These are phyloP conservation scores for Plasmodium gaboni DNA, from an alignment of 169 alveolate genomes.

Conservation along the genomic window DNA sequence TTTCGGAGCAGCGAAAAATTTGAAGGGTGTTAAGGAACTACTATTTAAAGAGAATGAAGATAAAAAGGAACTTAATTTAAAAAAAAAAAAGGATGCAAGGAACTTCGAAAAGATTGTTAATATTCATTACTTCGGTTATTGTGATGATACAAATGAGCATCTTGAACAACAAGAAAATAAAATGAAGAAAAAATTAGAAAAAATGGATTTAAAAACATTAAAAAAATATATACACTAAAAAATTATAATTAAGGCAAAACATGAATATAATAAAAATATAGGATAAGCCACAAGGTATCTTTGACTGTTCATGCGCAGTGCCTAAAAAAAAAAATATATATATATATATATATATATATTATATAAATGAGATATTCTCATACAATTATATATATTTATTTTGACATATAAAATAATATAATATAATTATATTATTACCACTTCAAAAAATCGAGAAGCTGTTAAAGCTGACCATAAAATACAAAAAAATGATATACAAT, in stretches of 20 bases:
- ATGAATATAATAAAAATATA: slow-evolving; percentile 85
- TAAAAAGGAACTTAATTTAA: slow-evolving; percentile 28
- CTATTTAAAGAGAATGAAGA: slow-evolving; percentile 87
- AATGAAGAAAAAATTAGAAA: slow-evolving; percentile 49
- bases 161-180: slow-evolving; percentile 37
- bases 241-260: slow-evolving; percentile 85
- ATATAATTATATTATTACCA: slow-evolving; percentile 17
- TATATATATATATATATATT: neutral
- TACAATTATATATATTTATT: neutral
- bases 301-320: slow-evolving; percentile 85
- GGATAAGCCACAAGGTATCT: slow-evolving; percentile 89
- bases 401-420: neutral
- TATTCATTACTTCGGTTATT: slow-evolving; percentile 71
- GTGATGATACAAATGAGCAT: slow-evolving; percentile 63
- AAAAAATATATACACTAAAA: slow-evolving; percentile 77
- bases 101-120: slow-evolving; percentile 43
- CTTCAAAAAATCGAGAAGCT: slow-evolving; percentile 91
- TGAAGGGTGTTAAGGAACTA: slow-evolving; percentile 95
- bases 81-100: slow-evolving; percentile 46
- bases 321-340: slow-evolving; percentile 23
- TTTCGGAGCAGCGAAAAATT: slow-evolving; percentile 96
- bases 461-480: slow-evolving; percentile 87
- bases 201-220: slow-evolving; percentile 52
- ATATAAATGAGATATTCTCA: neutral
- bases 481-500: slow-evolving; percentile 77